phyloP scores from a whole-genome alignment of 805 yeast genomes.

The Cyberlindnera mycetangii region DNA sequence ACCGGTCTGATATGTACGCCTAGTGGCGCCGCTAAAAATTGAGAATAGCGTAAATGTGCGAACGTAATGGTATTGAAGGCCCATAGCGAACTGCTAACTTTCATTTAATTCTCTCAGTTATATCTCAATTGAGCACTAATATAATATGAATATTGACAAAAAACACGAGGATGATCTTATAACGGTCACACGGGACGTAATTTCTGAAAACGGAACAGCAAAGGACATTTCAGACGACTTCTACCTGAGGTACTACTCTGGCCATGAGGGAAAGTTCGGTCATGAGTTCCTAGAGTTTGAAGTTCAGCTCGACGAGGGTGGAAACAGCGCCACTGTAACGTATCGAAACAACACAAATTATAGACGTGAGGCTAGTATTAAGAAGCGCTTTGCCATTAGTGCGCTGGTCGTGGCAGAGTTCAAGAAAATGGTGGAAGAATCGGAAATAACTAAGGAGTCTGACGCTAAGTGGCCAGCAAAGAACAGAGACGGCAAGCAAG shows the following conservation, averaged over 20 bases:
- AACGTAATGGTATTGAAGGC: not conserved
- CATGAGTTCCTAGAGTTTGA: conserved; percentile 44
- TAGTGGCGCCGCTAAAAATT: not conserved
- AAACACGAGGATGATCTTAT: conserved; percentile 6
- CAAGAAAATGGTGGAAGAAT: conserved; percentile 33
- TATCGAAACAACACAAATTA: conserved; percentile 47
- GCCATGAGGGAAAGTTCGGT: conserved; percentile 42
- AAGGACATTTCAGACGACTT: conserved; percentile 18
- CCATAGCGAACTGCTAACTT: not conserved
- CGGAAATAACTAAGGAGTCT: conserved; percentile 39
- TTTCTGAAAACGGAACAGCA: not conserved
- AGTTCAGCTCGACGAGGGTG: conserved; percentile 29
- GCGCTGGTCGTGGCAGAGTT: conserved; percentile 34
- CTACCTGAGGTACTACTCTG: conserved; percentile 41
- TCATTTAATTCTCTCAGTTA: not conserved
- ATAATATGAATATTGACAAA: conserved; percentile 4
- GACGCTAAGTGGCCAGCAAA: conserved; percentile 41
- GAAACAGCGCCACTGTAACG: conserved; percentile 31
- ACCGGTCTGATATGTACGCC: conserved; percentile 7
- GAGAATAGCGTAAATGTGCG: not conserved
- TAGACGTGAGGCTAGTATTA: conserved; percentile 39
- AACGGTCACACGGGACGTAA: not conserved
- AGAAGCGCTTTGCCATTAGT: conserved; percentile 36
- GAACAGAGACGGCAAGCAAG: conserved; percentile 40
- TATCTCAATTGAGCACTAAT: not conserved